Evolutionary conservation across 208 protist species (phyloP).

Genomic region (Leishmania gerbilli): DNA sequence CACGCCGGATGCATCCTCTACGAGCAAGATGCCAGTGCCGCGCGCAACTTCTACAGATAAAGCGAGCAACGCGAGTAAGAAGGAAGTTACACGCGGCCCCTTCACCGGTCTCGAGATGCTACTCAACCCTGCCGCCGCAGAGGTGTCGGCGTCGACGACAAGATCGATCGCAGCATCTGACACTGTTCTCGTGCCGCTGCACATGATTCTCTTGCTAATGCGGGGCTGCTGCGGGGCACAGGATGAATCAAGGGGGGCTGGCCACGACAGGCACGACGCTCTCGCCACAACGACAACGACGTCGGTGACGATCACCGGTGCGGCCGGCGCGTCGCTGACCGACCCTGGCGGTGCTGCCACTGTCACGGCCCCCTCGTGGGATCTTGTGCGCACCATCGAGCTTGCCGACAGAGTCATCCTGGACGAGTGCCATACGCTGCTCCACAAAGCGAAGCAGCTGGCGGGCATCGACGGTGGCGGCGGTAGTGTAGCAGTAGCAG

Average conservation of each 20-base stretch:
- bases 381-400: slow-evolving; percentile 54
- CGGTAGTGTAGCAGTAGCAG: not conserved
- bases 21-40: not conserved
- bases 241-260: not conserved
- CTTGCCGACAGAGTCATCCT: slow-evolving; percentile 35
- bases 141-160: slow-evolving; percentile 1
- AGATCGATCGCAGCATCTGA: slow-evolving; percentile 10
- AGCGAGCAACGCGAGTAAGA: not conserved
- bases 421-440: slow-evolving; percentile 18
- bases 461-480: not conserved
- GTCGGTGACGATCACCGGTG: too few species aligned
- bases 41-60: not conserved
- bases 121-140: slow-evolving; percentile 4
- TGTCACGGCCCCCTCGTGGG: slow-evolving; percentile 28
- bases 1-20: too few species aligned
- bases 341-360: not conserved
- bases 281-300: too few species aligned
- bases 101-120: slow-evolving; percentile 9
- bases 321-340: not conserved
- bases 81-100: not conserved
- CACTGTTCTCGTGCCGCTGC: slow-evolving; percentile 45
- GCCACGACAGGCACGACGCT: not conserved
- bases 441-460: not conserved
- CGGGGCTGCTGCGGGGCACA: slow-evolving; percentile 37
- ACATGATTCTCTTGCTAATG: slow-evolving; percentile 69